phyloP scores from a whole-genome alignment of 2,329 filamentous ascomycete species.

The Ophiocordyceps unilateralis region DNA sequence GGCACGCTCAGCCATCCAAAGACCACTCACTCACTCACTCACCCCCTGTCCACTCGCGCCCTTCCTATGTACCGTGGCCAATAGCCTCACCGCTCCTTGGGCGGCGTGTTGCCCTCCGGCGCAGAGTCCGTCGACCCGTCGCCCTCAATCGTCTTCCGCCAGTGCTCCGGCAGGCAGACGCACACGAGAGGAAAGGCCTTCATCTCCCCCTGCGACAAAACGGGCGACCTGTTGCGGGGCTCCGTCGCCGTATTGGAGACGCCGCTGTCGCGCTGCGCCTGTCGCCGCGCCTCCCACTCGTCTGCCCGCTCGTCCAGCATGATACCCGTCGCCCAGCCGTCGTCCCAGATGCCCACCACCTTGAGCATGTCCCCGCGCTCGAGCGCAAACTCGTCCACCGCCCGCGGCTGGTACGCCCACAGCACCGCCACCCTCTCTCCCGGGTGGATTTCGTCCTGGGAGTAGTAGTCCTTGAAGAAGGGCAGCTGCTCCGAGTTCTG shows the following conservation, averaged over 20 bases:
- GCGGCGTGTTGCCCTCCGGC: slow-evolving; percentile 18
- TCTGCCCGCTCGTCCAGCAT: slow-evolving; percentile 69
- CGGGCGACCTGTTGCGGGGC: slow-evolving; percentile 42
- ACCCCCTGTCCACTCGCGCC: neutral
- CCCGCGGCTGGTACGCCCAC: slow-evolving; percentile 93
- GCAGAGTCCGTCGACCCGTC: slow-evolving; percentile 54
- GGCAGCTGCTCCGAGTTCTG: slow-evolving; percentile 90
- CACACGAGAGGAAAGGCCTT: slow-evolving; percentile 97
- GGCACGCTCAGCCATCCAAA: neutral
- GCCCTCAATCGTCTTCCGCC: slow-evolving; percentile 90
- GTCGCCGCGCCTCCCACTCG: slow-evolving; percentile 65
- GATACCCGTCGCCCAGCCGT: slow-evolving; percentile 93
- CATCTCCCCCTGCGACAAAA: slow-evolving; percentile 53
- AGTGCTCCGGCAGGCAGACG: slow-evolving; percentile 87
- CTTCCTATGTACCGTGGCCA: no score
- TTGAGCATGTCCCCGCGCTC: slow-evolving; percentile 97
- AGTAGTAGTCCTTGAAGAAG: slow-evolving; percentile 98
- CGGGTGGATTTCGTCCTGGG: slow-evolving; percentile 85
- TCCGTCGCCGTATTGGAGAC: slow-evolving; percentile 61
- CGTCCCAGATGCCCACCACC: slow-evolving; percentile 96
- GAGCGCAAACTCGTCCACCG: slow-evolving; percentile 79
- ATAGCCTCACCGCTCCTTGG: slow-evolving; percentile 3
- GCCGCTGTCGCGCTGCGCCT: slow-evolving; percentile 77
- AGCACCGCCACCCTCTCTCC: slow-evolving; percentile 79
- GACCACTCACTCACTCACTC: neutral